Conservation (phyloP, 2,329 filamentous ascomycete genomes). For the Sporothrix pseudoabietina region DNA sequence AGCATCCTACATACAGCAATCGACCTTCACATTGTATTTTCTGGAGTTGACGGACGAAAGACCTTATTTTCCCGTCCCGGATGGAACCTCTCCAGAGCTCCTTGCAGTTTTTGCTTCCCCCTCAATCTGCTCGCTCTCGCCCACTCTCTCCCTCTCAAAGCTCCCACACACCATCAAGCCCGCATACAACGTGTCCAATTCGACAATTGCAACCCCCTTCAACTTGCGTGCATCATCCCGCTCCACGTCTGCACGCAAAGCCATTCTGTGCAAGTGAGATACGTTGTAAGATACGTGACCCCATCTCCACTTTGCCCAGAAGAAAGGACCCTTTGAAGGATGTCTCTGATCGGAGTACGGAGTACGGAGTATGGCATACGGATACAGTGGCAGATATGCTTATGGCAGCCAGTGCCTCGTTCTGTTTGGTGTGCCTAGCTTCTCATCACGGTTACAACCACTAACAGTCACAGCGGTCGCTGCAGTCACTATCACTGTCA, state of each 20-base stretch:
- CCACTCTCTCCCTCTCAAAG: background rate
- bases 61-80: background rate
- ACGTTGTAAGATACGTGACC: background rate
- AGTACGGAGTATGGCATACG: too few species aligned
- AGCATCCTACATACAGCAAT: background rate
- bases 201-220: background rate
- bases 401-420: background rate
- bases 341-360: background rate
- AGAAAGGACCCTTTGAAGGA: background rate
- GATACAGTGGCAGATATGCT: background rate
- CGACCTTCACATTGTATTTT: background rate
- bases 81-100: background rate
- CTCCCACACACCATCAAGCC: conserved; percentile 15
- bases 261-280: background rate
- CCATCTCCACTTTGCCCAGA: conserved; percentile 8
- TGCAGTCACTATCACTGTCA: conserved; percentile 15
- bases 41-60: conserved; percentile 3
- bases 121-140: background rate
- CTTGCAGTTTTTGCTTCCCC: background rate
- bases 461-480: conserved; percentile 14
- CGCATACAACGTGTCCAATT: conserved; percentile 12
- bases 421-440: background rate
- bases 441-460: conserved; percentile 23
- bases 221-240: conserved; percentile 9
- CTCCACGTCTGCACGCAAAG: background rate